phyloP scores from a whole-genome alignment of 768 basidiomycete species.

The Leccinum subgranulosum region DNA sequence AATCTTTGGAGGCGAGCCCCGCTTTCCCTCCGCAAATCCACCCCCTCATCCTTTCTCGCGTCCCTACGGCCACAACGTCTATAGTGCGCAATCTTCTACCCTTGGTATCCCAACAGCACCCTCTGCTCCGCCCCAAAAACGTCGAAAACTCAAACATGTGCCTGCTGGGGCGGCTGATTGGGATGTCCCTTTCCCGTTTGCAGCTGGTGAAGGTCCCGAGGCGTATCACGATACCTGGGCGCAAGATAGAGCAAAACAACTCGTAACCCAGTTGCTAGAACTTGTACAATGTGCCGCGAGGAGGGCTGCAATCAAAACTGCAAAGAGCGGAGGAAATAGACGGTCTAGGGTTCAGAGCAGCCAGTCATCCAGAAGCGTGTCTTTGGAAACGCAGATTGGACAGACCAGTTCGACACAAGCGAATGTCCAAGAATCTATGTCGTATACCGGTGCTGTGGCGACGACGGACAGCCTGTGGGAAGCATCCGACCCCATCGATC shows the following conservation, averaged over 20 bases:
- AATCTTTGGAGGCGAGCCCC: conserved; percentile 44
- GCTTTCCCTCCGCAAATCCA: conserved; percentile 1
- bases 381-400: conserved; percentile 13
- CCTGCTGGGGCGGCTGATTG: conserved; percentile 81
- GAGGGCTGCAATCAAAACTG: conserved; percentile 56
- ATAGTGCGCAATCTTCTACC: neutral
- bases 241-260: conserved; percentile 55
- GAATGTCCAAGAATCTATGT: neutral
- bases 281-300: conserved; percentile 58
- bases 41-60: conserved; percentile 13
- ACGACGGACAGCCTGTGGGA: conserved; percentile 30
- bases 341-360: conserved; percentile 34
- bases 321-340: conserved; percentile 10
- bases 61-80: conserved; percentile 18
- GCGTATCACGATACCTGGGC: conserved; percentile 67
- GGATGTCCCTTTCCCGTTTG: conserved; percentile 81
- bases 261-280: conserved; percentile 57
- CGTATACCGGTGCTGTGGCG: neutral
- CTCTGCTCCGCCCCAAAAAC: conserved; percentile 42
- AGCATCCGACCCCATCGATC: conserved; percentile 11
- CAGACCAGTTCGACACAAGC: neutral
- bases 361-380: conserved; percentile 30
- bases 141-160: conserved; percentile 60
- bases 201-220: conserved; percentile 64
- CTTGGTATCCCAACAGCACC: neutral